phyloP scores from a whole-genome alignment of 139 green algal species.

The Picochlorum sp. region DNA sequence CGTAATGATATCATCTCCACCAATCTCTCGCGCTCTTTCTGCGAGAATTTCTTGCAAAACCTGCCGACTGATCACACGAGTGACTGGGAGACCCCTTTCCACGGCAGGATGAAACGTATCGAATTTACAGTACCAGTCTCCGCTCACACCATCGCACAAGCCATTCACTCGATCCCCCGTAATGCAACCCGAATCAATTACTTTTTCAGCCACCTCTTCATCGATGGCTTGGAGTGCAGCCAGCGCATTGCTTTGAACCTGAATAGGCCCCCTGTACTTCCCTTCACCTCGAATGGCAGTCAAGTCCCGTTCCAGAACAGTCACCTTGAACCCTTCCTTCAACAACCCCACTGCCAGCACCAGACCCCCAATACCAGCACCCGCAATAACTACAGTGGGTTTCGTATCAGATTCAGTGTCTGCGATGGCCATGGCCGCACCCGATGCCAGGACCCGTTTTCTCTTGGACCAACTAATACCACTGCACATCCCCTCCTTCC shows the following conservation, averaged over 20 bases:
- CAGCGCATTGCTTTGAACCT: slow-evolving; percentile 85
- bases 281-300: slow-evolving; percentile 85
- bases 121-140: slow-evolving; percentile 97
- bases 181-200: slow-evolving; percentile 64
- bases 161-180: slow-evolving; percentile 87
- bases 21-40: slow-evolving; percentile 23
- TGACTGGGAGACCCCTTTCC: slow-evolving; percentile 80
- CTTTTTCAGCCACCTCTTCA: slow-evolving; percentile 38
- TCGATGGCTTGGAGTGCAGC: slow-evolving; percentile 79
- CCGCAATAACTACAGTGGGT: slow-evolving; percentile 56
- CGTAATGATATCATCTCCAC: slow-evolving; percentile 37
- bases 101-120: slow-evolving; percentile 91
- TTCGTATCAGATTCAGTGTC: background rate
- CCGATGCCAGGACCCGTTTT: no score
- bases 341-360: slow-evolving; percentile 72
- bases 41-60: slow-evolving; percentile 61
- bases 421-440: no score
- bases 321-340: slow-evolving; percentile 69
- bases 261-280: slow-evolving; percentile 89
- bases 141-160: slow-evolving; percentile 74
- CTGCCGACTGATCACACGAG: slow-evolving; percentile 82
- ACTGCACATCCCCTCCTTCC: no score
- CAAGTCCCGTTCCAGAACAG: slow-evolving; percentile 81
- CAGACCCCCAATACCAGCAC: slow-evolving; percentile 79
- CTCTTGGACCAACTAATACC: no score